These are phyloP conservation scores for Dendrobium nobile DNA, from an alignment of 106 monocot genomes.

Conservation along the genomic window DNA sequence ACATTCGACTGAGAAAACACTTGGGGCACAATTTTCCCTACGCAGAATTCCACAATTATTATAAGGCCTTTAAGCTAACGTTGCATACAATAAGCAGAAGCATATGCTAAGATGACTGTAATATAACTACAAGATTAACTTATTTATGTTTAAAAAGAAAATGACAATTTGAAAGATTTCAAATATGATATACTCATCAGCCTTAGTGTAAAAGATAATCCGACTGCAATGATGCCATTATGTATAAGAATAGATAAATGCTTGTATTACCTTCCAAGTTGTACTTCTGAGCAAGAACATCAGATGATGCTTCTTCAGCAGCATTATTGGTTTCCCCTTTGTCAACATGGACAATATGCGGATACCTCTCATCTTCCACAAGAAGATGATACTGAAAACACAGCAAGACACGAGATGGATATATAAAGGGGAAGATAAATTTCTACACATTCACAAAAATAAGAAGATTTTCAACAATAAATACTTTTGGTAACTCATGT, in stretches of 20 bases:
- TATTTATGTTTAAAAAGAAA: too few relatives aligned
- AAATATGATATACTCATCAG: background rate
- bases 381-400: slow-evolving; percentile 38
- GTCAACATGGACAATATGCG: slow-evolving; percentile 55
- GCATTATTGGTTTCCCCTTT: slow-evolving; percentile 25
- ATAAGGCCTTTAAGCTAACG: too few relatives aligned
- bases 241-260: background rate
- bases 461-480: background rate
- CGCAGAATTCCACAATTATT: too few relatives aligned
- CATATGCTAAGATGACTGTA: too few relatives aligned
- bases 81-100: too few relatives aligned
- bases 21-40: too few relatives aligned
- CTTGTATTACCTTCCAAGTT: slow-evolving; percentile 49
- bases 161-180: too few relatives aligned
- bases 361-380: slow-evolving; percentile 46
- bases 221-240: background rate
- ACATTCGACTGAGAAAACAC: too few relatives aligned
- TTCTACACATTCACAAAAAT: background rate
- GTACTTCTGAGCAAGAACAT: slow-evolving; percentile 17
- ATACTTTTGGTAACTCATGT: slow-evolving; percentile 68
- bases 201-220: background rate
- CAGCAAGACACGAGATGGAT: background rate
- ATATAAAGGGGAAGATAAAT: background rate
- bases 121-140: too few relatives aligned
- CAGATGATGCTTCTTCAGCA: slow-evolving; percentile 13